Percentiles rank a stretch among this genome's conserved stretches.
These are phyloP conservation scores for Paraconiothyrium sp. DNA, from an alignment of 2,329 filamentous ascomycete genomes.

Conservation along the genomic window DNA sequence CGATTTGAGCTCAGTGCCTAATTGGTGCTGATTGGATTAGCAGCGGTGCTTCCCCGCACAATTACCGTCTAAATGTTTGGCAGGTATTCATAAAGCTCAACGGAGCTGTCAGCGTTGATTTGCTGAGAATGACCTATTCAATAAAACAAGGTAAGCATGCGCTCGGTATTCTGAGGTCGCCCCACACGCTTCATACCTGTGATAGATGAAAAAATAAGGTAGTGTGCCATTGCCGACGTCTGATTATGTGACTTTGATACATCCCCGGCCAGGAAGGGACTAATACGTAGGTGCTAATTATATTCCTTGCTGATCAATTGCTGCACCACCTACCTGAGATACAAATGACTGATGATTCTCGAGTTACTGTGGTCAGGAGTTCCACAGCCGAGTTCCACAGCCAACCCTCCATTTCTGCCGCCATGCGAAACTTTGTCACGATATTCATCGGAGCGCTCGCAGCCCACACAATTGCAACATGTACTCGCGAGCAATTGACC, in stretches of 20 bases:
- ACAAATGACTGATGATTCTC: background rate
- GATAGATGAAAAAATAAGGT: background rate
- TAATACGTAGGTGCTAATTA: background rate
- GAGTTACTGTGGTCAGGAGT: background rate
- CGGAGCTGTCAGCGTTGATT: background rate
- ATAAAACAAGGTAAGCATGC: background rate
- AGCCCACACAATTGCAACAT: slow-evolving; percentile 28
- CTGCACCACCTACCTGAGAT: background rate
- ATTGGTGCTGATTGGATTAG: background rate
- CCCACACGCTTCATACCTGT: slow-evolving; percentile 9
- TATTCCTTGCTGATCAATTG: background rate
- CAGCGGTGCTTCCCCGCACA: slow-evolving; percentile 7
- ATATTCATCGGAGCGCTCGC: slow-evolving; percentile 18
- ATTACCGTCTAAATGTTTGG: slow-evolving; percentile 2
- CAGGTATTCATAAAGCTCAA: background rate
- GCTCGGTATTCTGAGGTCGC: background rate
- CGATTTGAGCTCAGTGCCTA: background rate
- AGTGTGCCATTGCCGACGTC: slow-evolving; percentile 17
- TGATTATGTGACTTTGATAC: background rate
- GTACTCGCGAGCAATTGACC: slow-evolving; percentile 32
- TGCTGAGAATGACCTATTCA: background rate
- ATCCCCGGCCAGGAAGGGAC: background rate
- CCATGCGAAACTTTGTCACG: slow-evolving; percentile 17
- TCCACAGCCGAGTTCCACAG: background rate
- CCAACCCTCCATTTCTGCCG: slow-evolving; percentile 1